Evolutionary conservation across 2,329 filamentous ascomycete genomes (phyloP), one percentile per base, ranked within the genome.

Genomic region (Venturia asperata): DNA sequence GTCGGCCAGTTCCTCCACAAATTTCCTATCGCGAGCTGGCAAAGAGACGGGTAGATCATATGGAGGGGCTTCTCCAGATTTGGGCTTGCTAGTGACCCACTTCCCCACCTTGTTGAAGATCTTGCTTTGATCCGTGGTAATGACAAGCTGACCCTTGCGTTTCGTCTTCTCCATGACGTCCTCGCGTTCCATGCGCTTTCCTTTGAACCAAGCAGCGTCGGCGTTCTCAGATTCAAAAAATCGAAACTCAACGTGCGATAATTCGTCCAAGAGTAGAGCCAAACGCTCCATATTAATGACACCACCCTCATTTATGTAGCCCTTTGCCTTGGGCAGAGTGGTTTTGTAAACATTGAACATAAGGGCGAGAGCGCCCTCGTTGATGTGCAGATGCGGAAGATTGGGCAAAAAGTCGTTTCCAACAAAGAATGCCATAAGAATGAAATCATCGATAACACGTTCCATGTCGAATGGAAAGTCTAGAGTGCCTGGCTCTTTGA

Each of bases 331-430:
- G 9, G 92, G 92, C 67, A 99, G 80, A 45, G 96, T 87, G 61
- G 88, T 83, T 77, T 97, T 97, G 82, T 99, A 99, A 67, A 96
- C 87, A 73, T 89, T 89, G 76, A 99, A 99, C 94, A 99, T 99
- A 73, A 94, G 88, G 30, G 93, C 91, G 76, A 99, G 80, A 27
- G 95, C 94, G 69, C 94, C 95, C 77, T 99, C 95, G 77, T 99
- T 99, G 77, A 99, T 99, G 77, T 99, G 94, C 69, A 99, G 79
- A 73, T 95, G 91, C 5, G 95, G 95, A 66, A 99, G 82, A 77
- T 99, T 97, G 3, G 94, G 94, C 76, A 99, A 83, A 79, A 99
- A 99, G 83, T 99, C 94, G 77, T 99, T 99, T 74, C 94, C 94
- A 72, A 99, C 91, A 76, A 99, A 99, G 80, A 99, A 99, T 61